phyloP scores from a whole-genome alignment of 768 basidiomycete genomes.

The Termitomyces sp. region DNA sequence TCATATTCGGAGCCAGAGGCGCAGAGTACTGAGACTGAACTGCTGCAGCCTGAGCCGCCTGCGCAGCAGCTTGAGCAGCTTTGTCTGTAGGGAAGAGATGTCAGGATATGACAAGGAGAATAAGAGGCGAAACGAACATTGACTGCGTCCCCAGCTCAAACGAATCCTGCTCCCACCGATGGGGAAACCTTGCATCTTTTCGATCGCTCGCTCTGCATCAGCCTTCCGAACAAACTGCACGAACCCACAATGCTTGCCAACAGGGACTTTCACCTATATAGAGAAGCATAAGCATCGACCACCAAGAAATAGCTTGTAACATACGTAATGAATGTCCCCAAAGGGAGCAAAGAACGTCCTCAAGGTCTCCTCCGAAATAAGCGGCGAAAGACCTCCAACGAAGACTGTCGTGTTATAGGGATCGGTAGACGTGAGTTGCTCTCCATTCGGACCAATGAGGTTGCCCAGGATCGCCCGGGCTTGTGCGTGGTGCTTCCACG shows the following conservation, averaged over 20 bases:
- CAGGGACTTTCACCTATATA: conserved; percentile 88
- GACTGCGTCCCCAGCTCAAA: conserved; percentile 90
- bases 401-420: conserved; percentile 98
- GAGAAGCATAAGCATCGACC: conserved; percentile 14
- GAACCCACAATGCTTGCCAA: conserved; percentile 94
- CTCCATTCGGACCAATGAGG: conserved; percentile 82
- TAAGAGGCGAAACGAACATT: conserved; percentile 54
- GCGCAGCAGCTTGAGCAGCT: conserved; percentile 87
- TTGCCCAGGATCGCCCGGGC: conserved; percentile 81
- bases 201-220: conserved; percentile 90
- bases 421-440: conserved; percentile 84
- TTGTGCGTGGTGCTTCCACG: conserved; percentile 84
- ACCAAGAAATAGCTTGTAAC: conserved; percentile 23
- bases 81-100: conserved; percentile 53
- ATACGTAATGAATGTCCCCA: conserved; percentile 88
- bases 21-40: conserved; percentile 43
- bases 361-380: conserved; percentile 90
- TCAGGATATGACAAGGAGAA: conserved; percentile 1
- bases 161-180: conserved; percentile 90
- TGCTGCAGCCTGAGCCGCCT: conserved; percentile 75
- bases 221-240: conserved; percentile 92
- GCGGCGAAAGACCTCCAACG: conserved; percentile 84
- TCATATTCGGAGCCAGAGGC: conserved; percentile 25
- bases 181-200: conserved; percentile 96
- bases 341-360: conserved; percentile 91